Conservation (phyloP, 257 asterid genomes). For the Solanum piurae region DNA sequence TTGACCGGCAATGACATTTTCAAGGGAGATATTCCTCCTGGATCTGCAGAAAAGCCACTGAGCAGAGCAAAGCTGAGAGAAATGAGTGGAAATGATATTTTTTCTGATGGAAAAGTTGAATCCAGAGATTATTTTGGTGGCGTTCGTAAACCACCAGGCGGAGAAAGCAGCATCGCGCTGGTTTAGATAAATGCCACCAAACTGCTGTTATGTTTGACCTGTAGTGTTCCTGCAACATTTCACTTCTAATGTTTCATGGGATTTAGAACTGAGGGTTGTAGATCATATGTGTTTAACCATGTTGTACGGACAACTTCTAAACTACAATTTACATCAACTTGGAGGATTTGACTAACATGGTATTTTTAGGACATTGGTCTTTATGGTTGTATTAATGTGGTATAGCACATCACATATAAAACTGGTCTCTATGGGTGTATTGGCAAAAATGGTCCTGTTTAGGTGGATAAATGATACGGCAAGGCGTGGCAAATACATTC, state of each 20-base stretch:
- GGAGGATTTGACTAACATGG: not conserved
- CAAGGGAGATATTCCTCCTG: constrained; percentile 73
- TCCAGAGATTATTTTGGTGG: constrained; percentile 79
- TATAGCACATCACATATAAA: too few relatives aligned
- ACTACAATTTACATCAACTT: not conserved
- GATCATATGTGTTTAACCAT: not conserved
- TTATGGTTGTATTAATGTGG: not conserved
- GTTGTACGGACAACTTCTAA: not conserved
- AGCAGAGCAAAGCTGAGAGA: constrained; percentile 82
- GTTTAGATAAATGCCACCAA: constrained; percentile 16
- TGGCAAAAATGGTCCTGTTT: too few relatives aligned
- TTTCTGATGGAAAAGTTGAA: constrained; percentile 65
- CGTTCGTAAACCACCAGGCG: constrained; percentile 86
- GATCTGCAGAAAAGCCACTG: constrained; percentile 71
- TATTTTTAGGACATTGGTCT: not conserved
- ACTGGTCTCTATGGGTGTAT: not conserved
- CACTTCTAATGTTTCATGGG: not conserved
- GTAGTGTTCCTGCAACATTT: not conserved
- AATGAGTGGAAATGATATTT: constrained; percentile 75
- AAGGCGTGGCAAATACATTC: too few relatives aligned
- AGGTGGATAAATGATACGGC: too few relatives aligned
- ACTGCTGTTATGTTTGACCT: not conserved
- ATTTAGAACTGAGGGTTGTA: not conserved
- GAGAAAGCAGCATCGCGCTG: constrained; percentile 83
- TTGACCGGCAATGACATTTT: constrained; percentile 77